Conservation (phyloP, 805 yeast species). For the Ogataea salicorniae region DNA sequence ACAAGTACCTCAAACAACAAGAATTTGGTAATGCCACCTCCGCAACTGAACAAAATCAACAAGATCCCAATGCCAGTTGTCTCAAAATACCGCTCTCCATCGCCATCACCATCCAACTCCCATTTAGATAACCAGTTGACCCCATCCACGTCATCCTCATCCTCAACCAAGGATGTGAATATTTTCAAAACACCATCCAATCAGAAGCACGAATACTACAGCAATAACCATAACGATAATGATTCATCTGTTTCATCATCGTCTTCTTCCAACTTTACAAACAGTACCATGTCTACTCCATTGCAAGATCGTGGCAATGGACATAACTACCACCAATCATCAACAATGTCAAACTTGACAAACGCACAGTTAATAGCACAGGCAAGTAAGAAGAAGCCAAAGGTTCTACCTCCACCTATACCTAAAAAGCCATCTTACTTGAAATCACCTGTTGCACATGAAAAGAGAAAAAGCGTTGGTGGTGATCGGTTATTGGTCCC, state of each 20-base stretch:
- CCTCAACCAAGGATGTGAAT: constrained; percentile 3
- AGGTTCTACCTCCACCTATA: constrained; percentile 47
- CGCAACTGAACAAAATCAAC: constrained; percentile 14
- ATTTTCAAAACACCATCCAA: constrained; percentile 1
- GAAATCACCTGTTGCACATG: constrained; percentile 29
- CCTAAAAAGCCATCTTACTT: constrained; percentile 60
- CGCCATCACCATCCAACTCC: constrained; percentile 15
- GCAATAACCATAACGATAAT: too few relatives aligned
- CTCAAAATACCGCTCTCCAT: constrained; percentile 6
- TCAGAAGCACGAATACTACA: not conserved
- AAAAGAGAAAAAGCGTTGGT: constrained; percentile 1
- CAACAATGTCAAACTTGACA: not conserved
- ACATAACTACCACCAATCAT: not conserved
- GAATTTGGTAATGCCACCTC: constrained; percentile 12
- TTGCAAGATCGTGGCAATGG: not conserved
- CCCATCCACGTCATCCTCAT: constrained; percentile 4
- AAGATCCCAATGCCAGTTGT: constrained; percentile 15
- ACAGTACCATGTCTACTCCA: constrained; percentile 20
- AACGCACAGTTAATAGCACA: constrained; percentile 1
- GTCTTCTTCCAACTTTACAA: not conserved
- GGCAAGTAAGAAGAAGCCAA: constrained; percentile 12
- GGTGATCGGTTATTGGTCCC: not conserved
- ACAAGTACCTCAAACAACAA: not conserved
- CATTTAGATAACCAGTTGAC: constrained; percentile 11
- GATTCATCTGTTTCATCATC: not conserved